Base-by-base conservation (phyloP, 306 rosid genomes). In the Castanea mollissima region DNA sequence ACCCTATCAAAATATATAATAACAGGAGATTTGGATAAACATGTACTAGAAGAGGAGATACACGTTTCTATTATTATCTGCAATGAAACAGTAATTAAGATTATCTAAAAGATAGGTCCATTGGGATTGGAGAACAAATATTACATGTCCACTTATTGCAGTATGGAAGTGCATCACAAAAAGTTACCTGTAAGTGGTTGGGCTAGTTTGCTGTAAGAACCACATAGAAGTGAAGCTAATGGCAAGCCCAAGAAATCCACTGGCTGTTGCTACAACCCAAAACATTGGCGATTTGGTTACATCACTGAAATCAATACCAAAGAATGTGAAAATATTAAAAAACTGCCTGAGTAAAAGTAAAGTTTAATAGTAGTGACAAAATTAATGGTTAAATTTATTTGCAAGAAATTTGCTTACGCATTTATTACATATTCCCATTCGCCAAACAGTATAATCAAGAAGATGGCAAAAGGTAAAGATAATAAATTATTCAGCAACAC, bases 151-250 rank as follows among this genome's bases (percentile, higher is more conserved):
- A 63, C 63, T 51, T n/a, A 51, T 23, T 31, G 71, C 19, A 44
- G 21, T 35, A 69, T 51, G 14, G 59, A 56, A 27, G 67, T 62
- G 23, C 20, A 32, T 15, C 1, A 10, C 52, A 73, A 19, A 74
- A 55, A 44, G 10, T 44, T 87, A 94, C 99, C 95, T 88, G 63
- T 92, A 94, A 19, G 95, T 92, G 74, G 99, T 94, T 55, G 99
- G 97, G 68, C 97, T 87, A 74, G 97, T 92, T 85, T 92, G 99
- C 79, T 81, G 93, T 56, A 91, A 85, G 86, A 94, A 94, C 99
- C 99, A 92, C 91, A 91, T 90, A 49, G 99, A 94, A 62, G 97
- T 90, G 80, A 94, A 92, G 90, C 97, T 94, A 68, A 92, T 94
- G 73, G 97, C 91, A 71, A 90, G 97, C 75, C 97, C 97, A 72